Percentiles rank a stretch among this genome's conserved stretches.
Conservation (phyloP, 805 yeast genomes). For the Sporopachydermia quercuum region DNA sequence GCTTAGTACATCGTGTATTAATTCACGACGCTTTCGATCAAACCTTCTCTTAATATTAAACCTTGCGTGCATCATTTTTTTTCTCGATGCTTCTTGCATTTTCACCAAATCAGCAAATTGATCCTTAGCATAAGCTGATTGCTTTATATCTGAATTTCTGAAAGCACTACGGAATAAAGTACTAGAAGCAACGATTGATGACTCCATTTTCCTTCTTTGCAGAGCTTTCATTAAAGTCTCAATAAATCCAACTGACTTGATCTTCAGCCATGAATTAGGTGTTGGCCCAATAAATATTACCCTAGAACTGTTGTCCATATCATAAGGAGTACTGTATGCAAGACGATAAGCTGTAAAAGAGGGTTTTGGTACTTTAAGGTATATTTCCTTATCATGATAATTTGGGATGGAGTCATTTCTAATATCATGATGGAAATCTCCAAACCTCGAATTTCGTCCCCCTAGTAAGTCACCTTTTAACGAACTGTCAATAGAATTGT, state of each 20-base stretch:
- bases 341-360: conserved; percentile 3
- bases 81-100: not conserved
- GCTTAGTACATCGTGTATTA: not conserved
- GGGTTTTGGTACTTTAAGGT: conserved; percentile 22
- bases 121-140: no score
- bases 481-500: no score
- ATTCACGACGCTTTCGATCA: no score
- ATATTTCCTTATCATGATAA: no score
- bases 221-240: not conserved
- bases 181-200: not conserved
- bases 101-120: not conserved
- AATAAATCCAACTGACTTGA: not conserved
- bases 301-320: not conserved
- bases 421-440: not conserved
- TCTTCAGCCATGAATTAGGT: not conserved
- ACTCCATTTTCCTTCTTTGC: not conserved
- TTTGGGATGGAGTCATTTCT: no score
- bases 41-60: no score
- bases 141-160: no score
- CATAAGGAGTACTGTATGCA: not conserved
- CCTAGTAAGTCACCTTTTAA: no score
- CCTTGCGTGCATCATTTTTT: no score
- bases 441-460: no score
- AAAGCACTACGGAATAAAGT: not conserved
- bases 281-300: not conserved